phyloP scores from a whole-genome alignment of 2,329 filamentous ascomycete genomes.

The Exophiala sp. region DNA sequence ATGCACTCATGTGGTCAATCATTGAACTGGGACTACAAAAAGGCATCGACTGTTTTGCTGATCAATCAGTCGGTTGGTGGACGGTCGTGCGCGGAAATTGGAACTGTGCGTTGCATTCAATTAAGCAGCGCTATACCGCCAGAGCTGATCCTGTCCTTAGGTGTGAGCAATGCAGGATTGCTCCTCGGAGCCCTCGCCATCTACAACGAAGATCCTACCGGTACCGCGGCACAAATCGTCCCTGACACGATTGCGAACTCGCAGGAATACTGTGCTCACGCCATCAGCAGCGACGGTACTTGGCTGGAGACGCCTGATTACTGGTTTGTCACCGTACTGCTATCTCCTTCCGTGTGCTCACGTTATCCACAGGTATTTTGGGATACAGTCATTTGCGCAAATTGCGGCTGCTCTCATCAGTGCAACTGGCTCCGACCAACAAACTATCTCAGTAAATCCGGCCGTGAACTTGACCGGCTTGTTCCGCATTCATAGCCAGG shows the following conservation, averaged over 20 bases:
- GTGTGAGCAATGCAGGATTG: slow-evolving; percentile 8
- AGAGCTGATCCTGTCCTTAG: slow-evolving; percentile 1
- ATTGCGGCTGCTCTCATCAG: slow-evolving; percentile 9
- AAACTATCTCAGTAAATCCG: slow-evolving; percentile 2
- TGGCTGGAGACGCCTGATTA: slow-evolving; percentile 11
- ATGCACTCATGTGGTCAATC: slow-evolving; percentile 9
- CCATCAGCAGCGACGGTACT: slow-evolving; percentile 6
- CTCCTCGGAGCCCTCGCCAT: slow-evolving; percentile 8
- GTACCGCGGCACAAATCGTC: slow-evolving; percentile 4
- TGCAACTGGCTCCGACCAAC: slow-evolving; percentile 7
- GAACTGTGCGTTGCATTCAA: slow-evolving; percentile 5
- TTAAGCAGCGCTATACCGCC: background rate
- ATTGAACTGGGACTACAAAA: slow-evolving; percentile 6
- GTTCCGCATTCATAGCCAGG: slow-evolving; percentile 10
- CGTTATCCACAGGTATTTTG: slow-evolving; percentile 7
- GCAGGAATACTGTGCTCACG: slow-evolving; percentile 7
- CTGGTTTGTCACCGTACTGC: slow-evolving; percentile 2
- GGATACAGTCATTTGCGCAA: slow-evolving; percentile 7
- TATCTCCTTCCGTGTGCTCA: background rate
- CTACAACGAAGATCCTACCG: slow-evolving; percentile 9
- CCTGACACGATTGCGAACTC: slow-evolving; percentile 3
- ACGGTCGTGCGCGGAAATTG: slow-evolving; percentile 5
- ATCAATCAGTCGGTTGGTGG: slow-evolving; percentile 4
- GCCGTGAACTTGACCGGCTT: slow-evolving; percentile 7
- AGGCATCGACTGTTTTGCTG: slow-evolving; percentile 4